Conservation (phyloP, 495 filamentous ascomycete species). For the Xylaria castorea region DNA sequence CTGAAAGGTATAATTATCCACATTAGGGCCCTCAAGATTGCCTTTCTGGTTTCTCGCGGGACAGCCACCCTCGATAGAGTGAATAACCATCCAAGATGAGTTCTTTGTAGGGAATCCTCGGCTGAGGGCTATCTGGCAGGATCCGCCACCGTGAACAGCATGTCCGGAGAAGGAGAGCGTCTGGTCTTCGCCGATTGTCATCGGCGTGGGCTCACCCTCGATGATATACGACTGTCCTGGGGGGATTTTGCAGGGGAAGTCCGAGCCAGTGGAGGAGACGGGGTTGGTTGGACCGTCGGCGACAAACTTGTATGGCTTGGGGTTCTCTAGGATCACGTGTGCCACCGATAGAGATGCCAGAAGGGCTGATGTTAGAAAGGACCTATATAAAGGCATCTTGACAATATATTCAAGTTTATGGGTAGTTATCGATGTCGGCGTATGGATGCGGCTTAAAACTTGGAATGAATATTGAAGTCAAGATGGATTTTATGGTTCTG, state of each 20-base stretch:
- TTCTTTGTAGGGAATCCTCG: constrained; percentile 59
- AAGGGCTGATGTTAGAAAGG: not conserved
- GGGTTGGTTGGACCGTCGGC: constrained; percentile 34
- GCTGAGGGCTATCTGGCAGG: constrained; percentile 83
- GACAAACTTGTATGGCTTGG: constrained; percentile 34
- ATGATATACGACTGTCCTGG: constrained; percentile 44
- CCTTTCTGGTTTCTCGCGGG: constrained; percentile 60
- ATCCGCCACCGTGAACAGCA: constrained; percentile 85
- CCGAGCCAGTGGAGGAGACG: constrained; percentile 50
- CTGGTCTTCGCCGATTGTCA: constrained; percentile 62
- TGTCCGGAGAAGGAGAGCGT: constrained; percentile 59
- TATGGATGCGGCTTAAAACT: not conserved
- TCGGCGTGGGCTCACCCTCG: constrained; percentile 45
- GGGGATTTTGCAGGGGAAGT: constrained; percentile 83
- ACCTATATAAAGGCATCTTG: constrained; percentile 26
- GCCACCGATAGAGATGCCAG: constrained; percentile 18
- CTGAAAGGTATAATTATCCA: constrained; percentile 57
- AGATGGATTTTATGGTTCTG: not conserved
- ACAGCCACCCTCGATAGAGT: constrained; percentile 82
- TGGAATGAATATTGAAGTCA: not conserved
- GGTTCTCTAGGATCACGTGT: constrained; percentile 34
- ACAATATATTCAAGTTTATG: no score
- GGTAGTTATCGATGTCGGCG: not conserved
- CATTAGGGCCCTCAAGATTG: constrained; percentile 43
- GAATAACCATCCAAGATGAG: constrained; percentile 76